Evolutionary conservation across 257 asterid species (phyloP).

Genomic region (Solanum megistacrolobum): DNA sequence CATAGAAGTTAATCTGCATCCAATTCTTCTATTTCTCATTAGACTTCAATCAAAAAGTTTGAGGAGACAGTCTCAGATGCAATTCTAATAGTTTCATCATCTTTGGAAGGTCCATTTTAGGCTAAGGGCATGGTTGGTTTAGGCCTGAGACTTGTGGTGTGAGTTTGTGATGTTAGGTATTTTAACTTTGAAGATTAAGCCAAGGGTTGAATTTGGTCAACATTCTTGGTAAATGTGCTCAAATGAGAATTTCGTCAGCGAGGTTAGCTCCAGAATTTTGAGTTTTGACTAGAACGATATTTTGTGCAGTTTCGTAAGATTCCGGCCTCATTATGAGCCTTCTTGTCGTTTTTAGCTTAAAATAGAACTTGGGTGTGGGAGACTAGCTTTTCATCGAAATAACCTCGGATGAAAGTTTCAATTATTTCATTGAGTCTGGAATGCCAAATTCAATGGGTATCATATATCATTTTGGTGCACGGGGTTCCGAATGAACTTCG

Average conservation of each 20-base stretch:
- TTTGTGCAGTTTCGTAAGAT: not conserved
- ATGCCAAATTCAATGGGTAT: not conserved
- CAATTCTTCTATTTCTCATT: too few relatives aligned
- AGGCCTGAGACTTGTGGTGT: not conserved
- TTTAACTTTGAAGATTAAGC: not conserved
- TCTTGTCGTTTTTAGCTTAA: too few relatives aligned
- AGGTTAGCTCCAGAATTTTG: not conserved
- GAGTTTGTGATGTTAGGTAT: not conserved
- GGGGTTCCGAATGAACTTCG: too few relatives aligned
- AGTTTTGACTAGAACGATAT: not conserved
- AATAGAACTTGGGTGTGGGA: not conserved
- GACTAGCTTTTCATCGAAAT: not conserved
- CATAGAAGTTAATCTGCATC: too few relatives aligned
- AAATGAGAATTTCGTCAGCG: fast-evolving
- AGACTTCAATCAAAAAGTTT: too few relatives aligned
- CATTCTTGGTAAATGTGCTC: not conserved
- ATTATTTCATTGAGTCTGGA: not conserved
- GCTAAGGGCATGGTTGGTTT: not conserved
- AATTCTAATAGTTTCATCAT: not conserved
- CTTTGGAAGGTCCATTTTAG: not conserved
- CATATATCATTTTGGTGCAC: too few relatives aligned
- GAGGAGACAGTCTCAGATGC: not conserved
- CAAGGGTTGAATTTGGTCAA: not conserved
- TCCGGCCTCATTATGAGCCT: not conserved
- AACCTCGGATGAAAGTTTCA: too few relatives aligned